A percentile compares a stretch with the other conserved stretches of the same genome.
Evolutionary conservation across 2,329 filamentous ascomycete species (phyloP).

Genomic region (Cladosporium sp.): DNA sequence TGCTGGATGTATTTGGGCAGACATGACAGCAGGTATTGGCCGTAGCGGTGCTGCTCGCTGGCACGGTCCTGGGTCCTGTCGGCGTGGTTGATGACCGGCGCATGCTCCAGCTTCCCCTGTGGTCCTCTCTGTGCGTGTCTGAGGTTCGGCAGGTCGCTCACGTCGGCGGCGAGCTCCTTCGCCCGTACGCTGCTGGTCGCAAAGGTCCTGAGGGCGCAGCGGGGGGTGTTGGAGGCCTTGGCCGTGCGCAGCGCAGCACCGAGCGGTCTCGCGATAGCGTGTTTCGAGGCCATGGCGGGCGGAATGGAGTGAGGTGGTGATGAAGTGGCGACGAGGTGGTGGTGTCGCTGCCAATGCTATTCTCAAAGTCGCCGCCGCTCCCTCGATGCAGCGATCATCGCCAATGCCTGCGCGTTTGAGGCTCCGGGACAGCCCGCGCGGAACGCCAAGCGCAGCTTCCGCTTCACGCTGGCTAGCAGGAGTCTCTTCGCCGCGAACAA

Average conservation of each 20-base stretch:
- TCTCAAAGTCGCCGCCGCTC: background rate
- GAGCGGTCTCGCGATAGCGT: slow-evolving; percentile 35
- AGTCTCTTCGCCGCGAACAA: background rate
- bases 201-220: slow-evolving; percentile 35
- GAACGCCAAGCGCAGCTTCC: background rate
- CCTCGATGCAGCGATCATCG: slow-evolving; percentile 6
- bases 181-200: slow-evolving; percentile 35
- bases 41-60: slow-evolving; percentile 86
- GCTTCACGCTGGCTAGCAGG: background rate
- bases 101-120: slow-evolving; percentile 54
- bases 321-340: slow-evolving; percentile 13
- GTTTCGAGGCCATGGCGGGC: slow-evolving; percentile 35
- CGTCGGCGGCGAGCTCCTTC: slow-evolving; percentile 39
- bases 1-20: slow-evolving; percentile 98
- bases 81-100: slow-evolving; percentile 78
- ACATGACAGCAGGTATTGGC: slow-evolving; percentile 92
- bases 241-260: slow-evolving; percentile 31
- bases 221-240: slow-evolving; percentile 18
- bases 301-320: background rate
- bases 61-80: slow-evolving; percentile 88
- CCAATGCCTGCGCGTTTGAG: background rate
- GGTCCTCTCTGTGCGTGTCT: slow-evolving; percentile 35
- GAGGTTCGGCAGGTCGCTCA: slow-evolving; percentile 41
- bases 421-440: background rate
- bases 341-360: background rate